A percentile compares a stretch with the other conserved stretches of the same genome.
These are phyloP conservation scores for Lavandula angustifolia DNA, from an alignment of 257 asterid genomes.

Conservation along the genomic window DNA sequence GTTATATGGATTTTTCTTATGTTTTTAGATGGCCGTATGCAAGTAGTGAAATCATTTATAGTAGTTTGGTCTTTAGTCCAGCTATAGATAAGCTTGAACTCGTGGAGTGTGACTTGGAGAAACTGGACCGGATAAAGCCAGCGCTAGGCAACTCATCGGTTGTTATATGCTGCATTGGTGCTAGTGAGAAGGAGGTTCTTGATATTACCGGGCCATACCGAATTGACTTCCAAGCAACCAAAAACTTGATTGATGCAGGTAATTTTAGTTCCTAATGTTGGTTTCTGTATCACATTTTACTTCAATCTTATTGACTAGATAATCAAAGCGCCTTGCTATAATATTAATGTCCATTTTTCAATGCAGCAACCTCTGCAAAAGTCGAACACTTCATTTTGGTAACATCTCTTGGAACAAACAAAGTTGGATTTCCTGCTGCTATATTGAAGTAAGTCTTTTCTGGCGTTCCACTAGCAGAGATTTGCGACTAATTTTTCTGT, in stretches of 20 bases:
- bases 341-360: slow-evolving; percentile 13
- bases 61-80: slow-evolving; percentile 86
- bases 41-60: slow-evolving; percentile 50
- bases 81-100: slow-evolving; percentile 96
- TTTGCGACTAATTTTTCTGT: neutral
- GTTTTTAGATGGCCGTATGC: slow-evolving; percentile 25
- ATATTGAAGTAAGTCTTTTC: slow-evolving; percentile 70
- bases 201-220: slow-evolving; percentile 90
- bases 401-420: slow-evolving; percentile 94
- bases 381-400: slow-evolving; percentile 80
- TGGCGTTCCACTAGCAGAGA: slow-evolving; percentile 8
- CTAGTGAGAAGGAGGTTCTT: slow-evolving; percentile 88
- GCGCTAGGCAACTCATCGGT: slow-evolving; percentile 74
- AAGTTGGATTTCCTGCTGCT: slow-evolving; percentile 94
- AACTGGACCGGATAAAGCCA: slow-evolving; percentile 55
- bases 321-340: slow-evolving; percentile 5
- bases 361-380: slow-evolving; percentile 77
- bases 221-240: slow-evolving; percentile 85
- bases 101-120: slow-evolving; percentile 95
- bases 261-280: slow-evolving; percentile 21
- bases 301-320: neutral
- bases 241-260: slow-evolving; percentile 92
- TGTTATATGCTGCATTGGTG: slow-evolving; percentile 95
- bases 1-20: slow-evolving; percentile 19
- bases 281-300: neutral